Evolutionary conservation across 139 green algal species (phyloP), one percentile per base, ranked within the genome.

Genomic region (Closterium sp.): DNA sequence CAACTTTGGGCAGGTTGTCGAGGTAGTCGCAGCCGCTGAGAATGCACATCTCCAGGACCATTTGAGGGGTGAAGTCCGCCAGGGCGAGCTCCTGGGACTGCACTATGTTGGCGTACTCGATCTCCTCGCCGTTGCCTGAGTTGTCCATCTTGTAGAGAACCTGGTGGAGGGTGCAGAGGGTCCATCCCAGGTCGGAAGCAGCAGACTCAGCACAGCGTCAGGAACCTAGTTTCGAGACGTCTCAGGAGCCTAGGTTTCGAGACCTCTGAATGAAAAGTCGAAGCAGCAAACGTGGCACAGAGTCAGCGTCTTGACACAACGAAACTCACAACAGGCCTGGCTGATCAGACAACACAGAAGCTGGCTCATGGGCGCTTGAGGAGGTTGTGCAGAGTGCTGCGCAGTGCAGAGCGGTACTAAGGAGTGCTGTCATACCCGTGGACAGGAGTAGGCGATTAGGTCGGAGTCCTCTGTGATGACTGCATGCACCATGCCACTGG

Each of bases 401-500:
- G 64, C 10, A 83, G 16, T 16, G 10, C 64, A 10, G 64, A 10
- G 12, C 10, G 16, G 16, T 28, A 83, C 12, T 16, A 83, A 10
- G 64, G 12, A 83, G 64, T 28, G 16, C 10, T 10, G 12, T 28
- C 64, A 83, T 66, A 98, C 97, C 87, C 64, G 94, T 0, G 96
- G 96, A 90, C 98, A 99, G 66, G 96, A 98, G 89, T 99, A 99
- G 0, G 96, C 95, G 33, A 99, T 92, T 89, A 99, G 91, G 94
- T 99, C 98, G 4, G 95, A 98, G 95, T 99, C 98, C 88, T 99
- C 98, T 4, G 98, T 99, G 84, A 99, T 94, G 8, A 99, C 96
- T 0, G 95, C 94, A 38, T 98, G 92, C 28, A 98, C 98, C 4
- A 96, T 32, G 12, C 95, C 96, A n/a, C 88, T 95, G 12, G 96